Conservation (phyloP, 1,284 basidiomycete species). For the Sutorius eximius region DNA sequence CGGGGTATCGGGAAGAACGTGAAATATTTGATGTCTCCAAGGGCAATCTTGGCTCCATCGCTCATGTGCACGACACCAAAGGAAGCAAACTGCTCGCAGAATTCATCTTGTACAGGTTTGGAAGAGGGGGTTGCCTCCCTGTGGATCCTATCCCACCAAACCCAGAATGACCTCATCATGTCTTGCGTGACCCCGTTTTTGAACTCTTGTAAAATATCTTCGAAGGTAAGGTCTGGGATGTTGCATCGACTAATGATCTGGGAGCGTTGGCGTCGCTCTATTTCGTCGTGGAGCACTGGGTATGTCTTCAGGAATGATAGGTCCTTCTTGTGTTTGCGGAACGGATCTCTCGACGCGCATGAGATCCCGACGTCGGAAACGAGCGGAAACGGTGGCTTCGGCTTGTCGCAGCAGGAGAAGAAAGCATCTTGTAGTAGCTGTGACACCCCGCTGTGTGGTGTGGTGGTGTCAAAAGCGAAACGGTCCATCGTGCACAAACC, state of each 20-base stretch:
- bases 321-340: background rate
- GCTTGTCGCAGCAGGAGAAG: slow-evolving; percentile 57
- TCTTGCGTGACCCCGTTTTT: slow-evolving; percentile 60
- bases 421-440: slow-evolving; percentile 76
- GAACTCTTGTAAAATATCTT: slow-evolving; percentile 70
- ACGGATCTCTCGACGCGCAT: background rate
- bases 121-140: too few species aligned
- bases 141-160: too few species aligned
- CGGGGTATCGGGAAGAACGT: background rate
- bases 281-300: slow-evolving; percentile 19
- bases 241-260: slow-evolving; percentile 46
- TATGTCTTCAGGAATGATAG: slow-evolving; percentile 15
- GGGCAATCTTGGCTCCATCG: too few species aligned
- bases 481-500: slow-evolving; percentile 82
- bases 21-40: background rate
- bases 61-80: too few species aligned
- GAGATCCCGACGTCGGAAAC: slow-evolving; percentile 74
- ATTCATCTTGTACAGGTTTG: too few species aligned
- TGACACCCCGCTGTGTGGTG: slow-evolving; percentile 80
- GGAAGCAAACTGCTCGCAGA: too few species aligned
- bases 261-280: slow-evolving; percentile 52
- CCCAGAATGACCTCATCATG: slow-evolving; percentile 78
- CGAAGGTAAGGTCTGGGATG: slow-evolving; percentile 71
- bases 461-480: slow-evolving; percentile 83
- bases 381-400: slow-evolving; percentile 17